These are phyloP conservation scores for Magnaporthiopsis rhizophila DNA, from an alignment of 2,329 filamentous ascomycete genomes.

Conservation along the genomic window DNA sequence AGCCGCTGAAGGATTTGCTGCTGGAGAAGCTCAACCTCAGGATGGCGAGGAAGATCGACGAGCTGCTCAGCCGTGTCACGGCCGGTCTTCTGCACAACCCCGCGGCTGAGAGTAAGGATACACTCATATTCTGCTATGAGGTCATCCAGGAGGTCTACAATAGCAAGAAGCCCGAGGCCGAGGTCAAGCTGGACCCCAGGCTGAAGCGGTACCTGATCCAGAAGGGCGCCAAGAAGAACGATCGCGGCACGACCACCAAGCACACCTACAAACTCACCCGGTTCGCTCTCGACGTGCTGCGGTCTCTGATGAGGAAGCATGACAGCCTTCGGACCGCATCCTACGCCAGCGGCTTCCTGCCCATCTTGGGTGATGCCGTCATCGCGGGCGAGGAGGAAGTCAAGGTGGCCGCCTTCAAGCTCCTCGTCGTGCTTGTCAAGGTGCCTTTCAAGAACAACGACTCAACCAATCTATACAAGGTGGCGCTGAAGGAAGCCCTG, in stretches of 20 bases:
- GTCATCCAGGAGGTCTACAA: constrained; percentile 82
- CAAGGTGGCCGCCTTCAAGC: constrained; percentile 75
- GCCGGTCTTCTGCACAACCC: constrained; percentile 77
- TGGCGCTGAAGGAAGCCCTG: constrained; percentile 79
- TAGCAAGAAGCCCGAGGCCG: constrained; percentile 42
- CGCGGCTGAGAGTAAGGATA: constrained; percentile 68
- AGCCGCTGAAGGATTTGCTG: constrained; percentile 69
- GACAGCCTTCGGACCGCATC: constrained; percentile 68
- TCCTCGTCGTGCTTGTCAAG: constrained; percentile 79
- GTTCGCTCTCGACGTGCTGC: constrained; percentile 81
- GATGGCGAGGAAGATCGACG: constrained; percentile 84
- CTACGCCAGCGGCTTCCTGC: constrained; percentile 80
- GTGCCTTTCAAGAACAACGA: constrained; percentile 69
- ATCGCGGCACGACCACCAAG: constrained; percentile 64
- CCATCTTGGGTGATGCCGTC: constrained; percentile 80
- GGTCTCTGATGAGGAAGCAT: constrained; percentile 79
- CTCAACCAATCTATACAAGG: constrained; percentile 54
- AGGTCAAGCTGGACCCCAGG: constrained; percentile 51
- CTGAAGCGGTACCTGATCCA: constrained; percentile 72
- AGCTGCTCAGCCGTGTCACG: constrained; percentile 74
- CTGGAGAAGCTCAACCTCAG: constrained; percentile 76
- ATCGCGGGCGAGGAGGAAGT: constrained; percentile 85
- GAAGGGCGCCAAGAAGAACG: constrained; percentile 66
- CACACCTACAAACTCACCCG: constrained; percentile 81
- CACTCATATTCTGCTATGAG: constrained; percentile 92